Evolutionary conservation across 1,284 basidiomycete species (phyloP).

Genomic region (Rhodotorula sp.): DNA sequence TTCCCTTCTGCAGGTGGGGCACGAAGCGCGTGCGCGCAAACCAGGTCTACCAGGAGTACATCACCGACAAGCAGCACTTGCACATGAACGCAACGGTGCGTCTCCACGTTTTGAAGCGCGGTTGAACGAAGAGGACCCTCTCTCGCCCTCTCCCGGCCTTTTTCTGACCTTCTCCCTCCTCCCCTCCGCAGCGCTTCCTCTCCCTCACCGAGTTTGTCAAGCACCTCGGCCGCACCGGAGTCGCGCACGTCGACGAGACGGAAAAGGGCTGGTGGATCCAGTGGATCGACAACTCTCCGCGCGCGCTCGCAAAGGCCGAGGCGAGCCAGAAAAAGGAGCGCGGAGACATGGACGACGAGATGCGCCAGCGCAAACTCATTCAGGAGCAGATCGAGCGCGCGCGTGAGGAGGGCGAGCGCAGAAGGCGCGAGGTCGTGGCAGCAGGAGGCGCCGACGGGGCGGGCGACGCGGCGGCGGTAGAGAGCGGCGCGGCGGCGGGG

Average conservation of each 20-base stretch:
- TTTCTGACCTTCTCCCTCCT: neutral
- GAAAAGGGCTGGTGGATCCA: conserved; percentile 96
- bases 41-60: conserved; percentile 97
- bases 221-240: conserved; percentile 81
- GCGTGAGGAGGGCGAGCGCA: conserved; percentile 51
- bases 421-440: conserved; percentile 38
- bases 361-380: conserved; percentile 84
- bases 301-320: conserved; percentile 79
- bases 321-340: conserved; percentile 90
- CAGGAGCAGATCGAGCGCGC: conserved; percentile 94
- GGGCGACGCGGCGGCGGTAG: conserved; percentile 14
- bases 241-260: conserved; percentile 92
- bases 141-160: no score
- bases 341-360: conserved; percentile 87
- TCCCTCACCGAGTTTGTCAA: conserved; percentile 93
- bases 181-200: conserved; percentile 68
- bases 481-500: conserved; percentile 18
- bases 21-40: conserved; percentile 93
- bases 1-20: conserved; percentile 64
- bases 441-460: neutral
- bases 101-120: rapidly evolving
- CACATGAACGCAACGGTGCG: conserved; percentile 91
- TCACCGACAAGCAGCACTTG: conserved; percentile 87
- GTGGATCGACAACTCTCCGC: conserved; percentile 95
- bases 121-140: no score